Evolutionary conservation across 441 rosid genomes (phyloP).

Genomic region (Syzygium syzygioides): DNA sequence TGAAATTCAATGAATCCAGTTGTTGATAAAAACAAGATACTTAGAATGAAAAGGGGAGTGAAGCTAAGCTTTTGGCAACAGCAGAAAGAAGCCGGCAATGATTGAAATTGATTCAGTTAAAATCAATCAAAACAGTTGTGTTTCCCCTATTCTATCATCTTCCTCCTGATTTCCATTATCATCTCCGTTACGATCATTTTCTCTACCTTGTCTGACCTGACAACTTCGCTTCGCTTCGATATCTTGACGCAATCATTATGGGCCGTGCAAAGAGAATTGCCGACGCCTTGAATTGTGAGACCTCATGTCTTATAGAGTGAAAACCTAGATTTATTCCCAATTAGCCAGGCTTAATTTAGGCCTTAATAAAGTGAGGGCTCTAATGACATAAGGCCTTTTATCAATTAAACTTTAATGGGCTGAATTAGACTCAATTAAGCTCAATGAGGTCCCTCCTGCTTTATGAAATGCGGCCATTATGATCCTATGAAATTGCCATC

Average conservation of each 20-base stretch:
- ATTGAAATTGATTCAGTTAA: neutral
- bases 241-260: neutral
- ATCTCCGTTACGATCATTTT: neutral
- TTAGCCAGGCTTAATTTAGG: neutral
- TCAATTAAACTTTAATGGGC: neutral
- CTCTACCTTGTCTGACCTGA: neutral
- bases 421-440: neutral
- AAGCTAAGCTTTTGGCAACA: neutral
- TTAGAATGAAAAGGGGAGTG: neutral
- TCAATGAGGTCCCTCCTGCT: neutral
- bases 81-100: neutral
- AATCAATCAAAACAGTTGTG: neutral
- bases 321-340: neutral
- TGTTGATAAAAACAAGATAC: neutral
- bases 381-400: neutral
- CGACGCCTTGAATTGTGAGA: neutral
- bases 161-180: neutral
- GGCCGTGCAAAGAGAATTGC: neutral
- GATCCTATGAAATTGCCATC: neutral
- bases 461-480: neutral
- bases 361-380: neutral
- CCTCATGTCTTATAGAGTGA: neutral
- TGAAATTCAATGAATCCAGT: too few relatives aligned
- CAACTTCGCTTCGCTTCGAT: neutral
- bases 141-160: neutral